A percentile compares a stretch with the other conserved stretches of the same genome.
Evolutionary conservation across 2,329 filamentous ascomycete genomes (phyloP).

Genomic region (Ophiostoma novo-ulmi): DNA sequence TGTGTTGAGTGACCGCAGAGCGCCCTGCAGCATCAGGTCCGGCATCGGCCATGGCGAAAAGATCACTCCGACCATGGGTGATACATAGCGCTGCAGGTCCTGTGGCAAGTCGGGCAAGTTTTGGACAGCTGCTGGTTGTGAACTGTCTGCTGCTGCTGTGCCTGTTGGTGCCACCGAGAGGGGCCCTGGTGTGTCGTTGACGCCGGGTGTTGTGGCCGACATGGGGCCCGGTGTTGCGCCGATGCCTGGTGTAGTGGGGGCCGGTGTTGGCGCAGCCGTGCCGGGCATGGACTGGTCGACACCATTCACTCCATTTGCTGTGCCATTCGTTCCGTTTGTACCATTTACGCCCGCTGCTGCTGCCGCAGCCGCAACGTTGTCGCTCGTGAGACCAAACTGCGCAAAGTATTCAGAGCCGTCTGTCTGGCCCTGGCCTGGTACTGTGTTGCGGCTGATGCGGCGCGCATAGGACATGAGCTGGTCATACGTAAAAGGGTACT

Average conservation of each 20-base stretch:
- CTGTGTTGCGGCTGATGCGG: slow-evolving; percentile 72
- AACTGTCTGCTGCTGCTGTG: background rate
- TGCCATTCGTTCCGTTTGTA: slow-evolving; percentile 11
- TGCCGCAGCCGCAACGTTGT: background rate
- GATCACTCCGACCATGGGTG: slow-evolving; percentile 51
- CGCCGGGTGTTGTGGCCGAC: slow-evolving; percentile 16
- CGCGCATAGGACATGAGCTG: slow-evolving; percentile 74
- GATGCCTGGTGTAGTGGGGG: slow-evolving; percentile 22
- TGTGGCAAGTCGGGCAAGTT: slow-evolving; percentile 43
- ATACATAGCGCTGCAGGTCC: slow-evolving; percentile 46
- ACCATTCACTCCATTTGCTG: background rate
- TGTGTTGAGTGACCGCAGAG: slow-evolving; percentile 59
- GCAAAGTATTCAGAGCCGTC: slow-evolving; percentile 35
- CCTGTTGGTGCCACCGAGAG: slow-evolving; percentile 17
- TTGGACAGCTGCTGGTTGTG: slow-evolving; percentile 20
- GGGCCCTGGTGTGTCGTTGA: slow-evolving; percentile 6
- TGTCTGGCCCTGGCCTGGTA: slow-evolving; percentile 57
- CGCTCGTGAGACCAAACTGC: background rate
- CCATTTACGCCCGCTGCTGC: slow-evolving; percentile 6
- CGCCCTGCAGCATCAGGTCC: slow-evolving; percentile 62
- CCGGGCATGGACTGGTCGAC: slow-evolving; percentile 14
- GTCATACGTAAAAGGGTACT: slow-evolving; percentile 59
- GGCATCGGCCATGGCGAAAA: slow-evolving; percentile 76
- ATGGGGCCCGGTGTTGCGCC: background rate
- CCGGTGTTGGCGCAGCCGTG: slow-evolving; percentile 25